These are phyloP conservation scores for Helichrysum umbraculigerum DNA, from an alignment of 129 eudicot genomes.

Conservation along the genomic window DNA sequence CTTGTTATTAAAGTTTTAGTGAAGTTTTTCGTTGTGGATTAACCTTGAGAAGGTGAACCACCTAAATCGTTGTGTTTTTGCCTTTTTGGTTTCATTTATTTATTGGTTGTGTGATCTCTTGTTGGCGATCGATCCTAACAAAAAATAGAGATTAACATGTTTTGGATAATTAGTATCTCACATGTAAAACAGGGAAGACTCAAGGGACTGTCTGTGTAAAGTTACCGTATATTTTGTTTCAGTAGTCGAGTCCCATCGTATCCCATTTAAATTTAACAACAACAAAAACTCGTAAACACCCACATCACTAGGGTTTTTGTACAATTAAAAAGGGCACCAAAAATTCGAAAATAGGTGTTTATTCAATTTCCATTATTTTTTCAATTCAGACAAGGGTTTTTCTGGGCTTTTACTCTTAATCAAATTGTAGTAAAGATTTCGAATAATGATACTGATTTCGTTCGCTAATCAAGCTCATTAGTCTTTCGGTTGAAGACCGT, in stretches of 20 bases:
- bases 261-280: conserved; percentile 21
- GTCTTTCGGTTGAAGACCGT: conserved; percentile 24
- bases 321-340: conserved; percentile 22
- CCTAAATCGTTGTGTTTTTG: too few species aligned
- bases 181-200: background rate
- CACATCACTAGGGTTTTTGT: conserved; percentile 45
- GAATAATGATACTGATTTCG: conserved; percentile 22
- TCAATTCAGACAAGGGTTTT: conserved; percentile 38
- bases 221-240: background rate
- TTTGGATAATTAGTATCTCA: too few species aligned
- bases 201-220: conserved; percentile 2
- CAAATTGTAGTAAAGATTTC: conserved; percentile 15
- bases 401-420: conserved; percentile 28
- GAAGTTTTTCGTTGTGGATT: too few species aligned
- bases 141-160: too few species aligned
- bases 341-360: conserved; percentile 28
- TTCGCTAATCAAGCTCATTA: conserved; percentile 22
- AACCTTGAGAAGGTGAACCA: too few species aligned
- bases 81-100: too few species aligned
- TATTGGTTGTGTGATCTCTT: too few species aligned
- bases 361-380: conserved; percentile 10
- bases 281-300: conserved; percentile 22
- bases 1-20: too few species aligned
- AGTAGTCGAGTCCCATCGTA: conserved; percentile 9
- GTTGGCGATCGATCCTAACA: too few species aligned